phyloP scores from a whole-genome alignment of 1,139 yeast genomes.

The Sugiyamaella paludigena region DNA sequence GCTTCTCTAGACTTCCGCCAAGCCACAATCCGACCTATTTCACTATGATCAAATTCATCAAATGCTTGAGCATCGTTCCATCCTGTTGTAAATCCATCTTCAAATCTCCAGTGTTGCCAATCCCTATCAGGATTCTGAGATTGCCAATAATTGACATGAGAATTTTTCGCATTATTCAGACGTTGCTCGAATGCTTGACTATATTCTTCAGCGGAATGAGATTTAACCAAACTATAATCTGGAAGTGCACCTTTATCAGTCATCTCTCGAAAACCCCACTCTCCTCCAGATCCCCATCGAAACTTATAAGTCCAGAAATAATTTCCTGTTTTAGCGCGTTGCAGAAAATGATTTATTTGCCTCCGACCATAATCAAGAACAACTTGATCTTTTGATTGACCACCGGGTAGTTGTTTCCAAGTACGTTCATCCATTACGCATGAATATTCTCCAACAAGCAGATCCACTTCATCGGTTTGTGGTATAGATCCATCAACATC shows the following conservation, averaged over 20 bases:
- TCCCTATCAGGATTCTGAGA: constrained; percentile 53
- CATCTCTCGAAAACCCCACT: constrained; percentile 91
- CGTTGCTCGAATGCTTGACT: constrained; percentile 42
- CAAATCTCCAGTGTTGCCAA: constrained; percentile 77
- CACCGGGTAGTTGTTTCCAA: constrained; percentile 55
- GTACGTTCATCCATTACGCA: constrained; percentile 77
- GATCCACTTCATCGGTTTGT: constrained; percentile 48
- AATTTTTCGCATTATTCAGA: constrained; percentile 42
- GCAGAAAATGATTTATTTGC: constrained; percentile 46
- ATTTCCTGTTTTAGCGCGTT: constrained; percentile 63
- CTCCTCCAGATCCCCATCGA: constrained; percentile 88
- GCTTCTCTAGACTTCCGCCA: constrained; percentile 57
- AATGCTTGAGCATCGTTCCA: constrained; percentile 71
- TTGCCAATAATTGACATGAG: constrained; percentile 70
- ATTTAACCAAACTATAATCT: constrained; percentile 29
- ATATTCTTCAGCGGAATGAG: constrained; percentile 24
- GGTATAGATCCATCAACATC: constrained; percentile 56
- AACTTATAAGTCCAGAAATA: constrained; percentile 93
- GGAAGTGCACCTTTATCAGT: constrained; percentile 61
- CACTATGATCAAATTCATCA: constrained; percentile 65
- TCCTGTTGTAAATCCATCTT: constrained; percentile 71
- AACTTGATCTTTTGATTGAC: constrained; percentile 43
- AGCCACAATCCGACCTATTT: constrained; percentile 67
- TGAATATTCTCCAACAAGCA: constrained; percentile 85
- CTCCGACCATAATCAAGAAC: constrained; percentile 45